Conservation (phyloP, 1,284 basidiomycete species). For the Cutaneotrichosporon sp. region DNA sequence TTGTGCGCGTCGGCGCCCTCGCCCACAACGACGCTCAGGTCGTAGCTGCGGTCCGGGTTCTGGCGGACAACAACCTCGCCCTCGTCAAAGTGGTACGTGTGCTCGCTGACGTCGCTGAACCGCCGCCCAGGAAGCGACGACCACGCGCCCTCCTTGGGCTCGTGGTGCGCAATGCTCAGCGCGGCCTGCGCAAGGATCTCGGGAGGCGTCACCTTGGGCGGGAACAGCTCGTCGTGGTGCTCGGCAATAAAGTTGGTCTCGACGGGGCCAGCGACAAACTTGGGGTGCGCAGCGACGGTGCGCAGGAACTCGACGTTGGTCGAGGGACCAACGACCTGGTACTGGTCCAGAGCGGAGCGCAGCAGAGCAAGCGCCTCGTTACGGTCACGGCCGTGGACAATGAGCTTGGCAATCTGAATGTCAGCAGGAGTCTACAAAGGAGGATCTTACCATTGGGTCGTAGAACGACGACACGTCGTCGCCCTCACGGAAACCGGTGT, state of each 20-base stretch:
- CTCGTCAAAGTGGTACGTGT: slow-evolving; percentile 30
- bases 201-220: slow-evolving; percentile 56
- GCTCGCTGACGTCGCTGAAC: slow-evolving; percentile 55
- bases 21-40: slow-evolving; percentile 14
- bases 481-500: slow-evolving; percentile 80
- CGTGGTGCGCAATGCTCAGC: slow-evolving; percentile 65
- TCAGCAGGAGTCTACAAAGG: no score
- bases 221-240: slow-evolving; percentile 69
- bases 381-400: slow-evolving; percentile 82
- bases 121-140: slow-evolving; percentile 61
- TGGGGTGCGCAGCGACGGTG: slow-evolving; percentile 65
- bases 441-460: slow-evolving; percentile 63
- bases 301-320: slow-evolving; percentile 89
- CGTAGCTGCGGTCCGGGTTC: slow-evolving; percentile 15
- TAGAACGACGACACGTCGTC: slow-evolving; percentile 88
- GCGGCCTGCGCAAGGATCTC: slow-evolving; percentile 71
- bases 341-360: slow-evolving; percentile 73
- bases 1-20: slow-evolving; percentile 3
- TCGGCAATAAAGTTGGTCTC: slow-evolving; percentile 84
- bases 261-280: slow-evolving; percentile 74
- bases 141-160: slow-evolving; percentile 54
- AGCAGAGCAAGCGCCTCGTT: slow-evolving; percentile 76
- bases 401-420: slow-evolving; percentile 53
- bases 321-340: slow-evolving; percentile 81
- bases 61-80: slow-evolving; percentile 22